phyloP scores from a whole-genome alignment of 352 stramenopile species.

The Phytophthora brassicae region DNA sequence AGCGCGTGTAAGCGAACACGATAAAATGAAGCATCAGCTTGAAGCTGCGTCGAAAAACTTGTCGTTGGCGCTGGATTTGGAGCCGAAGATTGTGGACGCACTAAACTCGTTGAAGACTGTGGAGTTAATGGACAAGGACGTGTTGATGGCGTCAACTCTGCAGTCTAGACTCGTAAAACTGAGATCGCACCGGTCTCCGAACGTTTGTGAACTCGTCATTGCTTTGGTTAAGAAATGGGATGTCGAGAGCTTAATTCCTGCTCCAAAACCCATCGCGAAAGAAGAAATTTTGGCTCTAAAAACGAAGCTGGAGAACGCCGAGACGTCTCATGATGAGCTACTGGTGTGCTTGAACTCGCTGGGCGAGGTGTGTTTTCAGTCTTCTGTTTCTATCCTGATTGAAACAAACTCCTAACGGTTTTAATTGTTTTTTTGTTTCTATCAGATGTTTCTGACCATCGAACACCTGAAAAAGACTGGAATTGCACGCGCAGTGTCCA shows the following conservation, averaged over 20 bases:
- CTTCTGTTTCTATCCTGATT: no score
- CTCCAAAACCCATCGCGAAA: conserved; percentile 52
- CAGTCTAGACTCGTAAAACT: conserved; percentile 42
- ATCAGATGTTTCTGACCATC: conserved; percentile 62
- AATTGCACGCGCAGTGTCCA: conserved; percentile 63
- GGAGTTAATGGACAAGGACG: conserved; percentile 32
- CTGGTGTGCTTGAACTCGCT: conserved; percentile 56
- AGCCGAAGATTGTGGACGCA: conserved; percentile 42
- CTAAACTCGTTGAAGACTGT: conserved; percentile 37
- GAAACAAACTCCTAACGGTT: no score
- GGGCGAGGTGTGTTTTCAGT: conserved; percentile 35
- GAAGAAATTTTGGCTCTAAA: conserved; percentile 63
- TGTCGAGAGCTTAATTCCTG: conserved; percentile 49
- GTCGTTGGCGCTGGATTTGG: conserved; percentile 31
- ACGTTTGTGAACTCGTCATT: conserved; percentile 37
- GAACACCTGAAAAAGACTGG: conserved; percentile 67
- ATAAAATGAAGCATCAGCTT: conserved; percentile 30
- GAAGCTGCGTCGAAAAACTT: conserved; percentile 42
- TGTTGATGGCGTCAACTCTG: conserved; percentile 36
- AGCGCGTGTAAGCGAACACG: conserved; percentile 1
- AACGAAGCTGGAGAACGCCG: conserved; percentile 45
- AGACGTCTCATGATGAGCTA: conserved; percentile 74
- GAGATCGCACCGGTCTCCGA: conserved; percentile 30
- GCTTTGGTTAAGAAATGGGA: conserved; percentile 48
- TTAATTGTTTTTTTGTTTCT: neutral